Conservation (phyloP, 257 asterid species). For the Scutellaria galericulata region DNA sequence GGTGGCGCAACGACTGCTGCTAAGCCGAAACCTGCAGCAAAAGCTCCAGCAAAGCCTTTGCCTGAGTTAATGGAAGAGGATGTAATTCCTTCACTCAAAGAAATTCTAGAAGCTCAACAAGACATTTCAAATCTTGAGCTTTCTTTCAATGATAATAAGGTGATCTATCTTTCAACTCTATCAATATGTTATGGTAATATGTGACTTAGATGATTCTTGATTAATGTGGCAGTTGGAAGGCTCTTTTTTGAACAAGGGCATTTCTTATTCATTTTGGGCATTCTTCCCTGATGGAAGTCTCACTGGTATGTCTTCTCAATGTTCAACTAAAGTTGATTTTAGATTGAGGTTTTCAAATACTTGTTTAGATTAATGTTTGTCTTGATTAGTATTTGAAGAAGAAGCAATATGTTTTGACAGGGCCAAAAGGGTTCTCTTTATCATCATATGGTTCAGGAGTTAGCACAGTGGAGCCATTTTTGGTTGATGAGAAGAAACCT, state of each 20-base stretch:
- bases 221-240: constrained; percentile 72
- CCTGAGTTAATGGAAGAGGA: constrained; percentile 85
- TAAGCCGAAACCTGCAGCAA: constrained; percentile 61
- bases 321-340: too few relatives aligned
- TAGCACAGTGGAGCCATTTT: constrained; percentile 79
- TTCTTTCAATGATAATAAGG: constrained; percentile 64
- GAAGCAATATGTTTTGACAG: constrained; percentile 41
- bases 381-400: not conserved
- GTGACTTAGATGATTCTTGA: constrained; percentile 19
- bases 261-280: constrained; percentile 80
- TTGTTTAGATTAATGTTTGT: not conserved
- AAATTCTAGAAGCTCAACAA: constrained; percentile 61
- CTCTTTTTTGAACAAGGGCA: constrained; percentile 69
- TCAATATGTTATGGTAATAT: not conserved
- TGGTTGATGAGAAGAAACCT: constrained; percentile 80
- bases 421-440: constrained; percentile 78
- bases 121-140: constrained; percentile 62
- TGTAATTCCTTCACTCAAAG: constrained; percentile 71
- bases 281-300: constrained; percentile 80
- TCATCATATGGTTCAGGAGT: constrained; percentile 71
- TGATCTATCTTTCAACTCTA: constrained; percentile 18
- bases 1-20: constrained; percentile 31
- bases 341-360: not conserved
- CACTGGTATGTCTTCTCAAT: constrained; percentile 48
- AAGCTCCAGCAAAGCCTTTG: constrained; percentile 69